Conservation (phyloP, 305 asterid species). For the Solanum chacoense region DNA sequence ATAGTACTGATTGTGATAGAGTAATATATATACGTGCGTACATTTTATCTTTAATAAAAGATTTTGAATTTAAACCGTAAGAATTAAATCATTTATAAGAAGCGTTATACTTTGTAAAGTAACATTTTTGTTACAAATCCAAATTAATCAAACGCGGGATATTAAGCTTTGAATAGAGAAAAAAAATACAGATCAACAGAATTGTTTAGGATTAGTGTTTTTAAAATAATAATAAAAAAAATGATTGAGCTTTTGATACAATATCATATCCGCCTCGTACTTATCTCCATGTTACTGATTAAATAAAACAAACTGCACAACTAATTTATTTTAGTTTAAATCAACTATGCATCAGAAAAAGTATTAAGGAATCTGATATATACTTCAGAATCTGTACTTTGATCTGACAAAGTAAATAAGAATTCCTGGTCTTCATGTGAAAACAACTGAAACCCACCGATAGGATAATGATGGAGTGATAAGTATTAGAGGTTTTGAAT, state of each 20-base stretch:
- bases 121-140: rapidly evolving
- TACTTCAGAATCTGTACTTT: neutral
- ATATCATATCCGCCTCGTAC: neutral
- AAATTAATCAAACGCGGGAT: neutral
- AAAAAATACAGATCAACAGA: neutral
- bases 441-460: neutral
- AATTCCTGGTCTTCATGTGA: neutral
- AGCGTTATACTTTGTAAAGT: rapidly evolving
- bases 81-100: rapidly evolving
- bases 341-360: neutral
- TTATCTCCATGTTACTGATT: neutral
- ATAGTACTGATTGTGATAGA: neutral
- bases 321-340: neutral
- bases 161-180: neutral
- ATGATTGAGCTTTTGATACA: neutral
- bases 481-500: rapidly evolving
- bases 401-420: neutral
- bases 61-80: rapidly evolving
- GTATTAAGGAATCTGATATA: neutral
- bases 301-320: neutral
- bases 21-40: no score
- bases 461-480: no score
- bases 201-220: neutral
- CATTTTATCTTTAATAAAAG: neutral
- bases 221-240: no score